Base-by-base conservation (phyloP, 1,139 yeast species). In the Geotrichum citri-aurantii region DNA sequence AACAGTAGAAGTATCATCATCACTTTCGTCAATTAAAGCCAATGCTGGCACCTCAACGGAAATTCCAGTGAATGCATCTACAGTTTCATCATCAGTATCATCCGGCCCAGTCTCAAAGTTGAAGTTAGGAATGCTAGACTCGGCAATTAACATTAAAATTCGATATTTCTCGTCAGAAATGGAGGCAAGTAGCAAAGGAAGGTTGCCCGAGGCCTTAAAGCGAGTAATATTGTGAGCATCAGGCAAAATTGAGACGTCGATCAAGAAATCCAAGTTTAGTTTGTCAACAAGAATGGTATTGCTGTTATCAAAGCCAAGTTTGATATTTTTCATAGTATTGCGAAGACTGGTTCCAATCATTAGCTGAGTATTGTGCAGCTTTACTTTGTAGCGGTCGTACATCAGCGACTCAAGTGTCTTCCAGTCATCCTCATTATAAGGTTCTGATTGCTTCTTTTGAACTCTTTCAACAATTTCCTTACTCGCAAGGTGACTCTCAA, bases 81-180 rank as follows among this genome's bases (percentile, higher is more conserved):
- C 21, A 23, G 51, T 48, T 37, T 17, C 42, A 37, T 40, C 52
- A 52, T 50, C 48, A 11, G 42, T 10, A 12, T 50, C 52, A 21
- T 23, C 37, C 19, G 26, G 4, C 12, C 63, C 65, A 23, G 66
- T 71, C 21, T 63, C 71, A 48, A 64, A 63, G 17, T 77, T 81
- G 59, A 84, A 75, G 52, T 80, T 75, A 1, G 97, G 97, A 24
- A 92, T 78, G 29, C 87, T 82, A 23, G 77, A 79, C 60, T 86
- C 87, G 53, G 91, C 75, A 52, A 93, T 76, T 59, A 84, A 82
- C 92, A 93, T 85, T 66, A 93, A 76, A 0, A 92, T 82, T 69
- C 90, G 88, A 73, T 95, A 95, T 68, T 95, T 97, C 66, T 84
- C 86, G 69, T 93, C 99, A 65, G 90, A 89, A 67, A 93, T 73